Base-by-base conservation (phyloP, 345 rosid species). In the Pseudoturritis turrita region DNA sequence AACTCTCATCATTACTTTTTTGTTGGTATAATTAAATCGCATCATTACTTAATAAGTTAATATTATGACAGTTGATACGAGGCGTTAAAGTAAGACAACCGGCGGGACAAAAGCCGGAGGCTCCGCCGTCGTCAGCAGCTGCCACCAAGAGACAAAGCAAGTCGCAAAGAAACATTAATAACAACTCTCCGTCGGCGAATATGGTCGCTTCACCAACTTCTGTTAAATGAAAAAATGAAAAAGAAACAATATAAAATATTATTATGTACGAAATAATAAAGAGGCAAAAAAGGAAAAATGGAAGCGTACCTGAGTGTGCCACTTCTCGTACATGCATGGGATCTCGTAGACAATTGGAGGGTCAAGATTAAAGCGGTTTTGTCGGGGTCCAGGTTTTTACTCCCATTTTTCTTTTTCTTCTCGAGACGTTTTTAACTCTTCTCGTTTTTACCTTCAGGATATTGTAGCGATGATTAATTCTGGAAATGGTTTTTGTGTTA, bases 51-150 rank as follows among this genome's bases (percentile, higher is more conserved):
- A 10, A 33, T 33, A 7, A 10, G 10, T 33, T 33, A 12, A 28
- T 71, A 37, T 22, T 19, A 4, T 36, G 37, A 39, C 82, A 95
- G 99, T 77, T 95, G 81, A 92, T 95, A 73, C 78, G 98, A 78
- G 99, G 99, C 70, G 99, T 95, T 75, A 95, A 92, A 79, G 98
- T 95, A 14, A 83, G 99, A 81, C 97, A 92, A 62, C 77, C 85
- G 67, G 46, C 67, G 29, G 96, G 88, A 18, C 39, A 84, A 2
- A 87, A 84, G 77, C 31, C 78, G 21, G 96, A 85, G 77, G 84
- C 61, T 49, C 53, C 65, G 2, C 59, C 71, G 25, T 56, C 76
- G 21, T 35, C 79, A 54, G 74, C 10, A 40, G 70, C 51, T 10
- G 62, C 61, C 5, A 23, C 76, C 55, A 91, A 88, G 78, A 88